Evolutionary conservation across 805 yeast genomes (phyloP).

Genomic region (Saccharomycopsis selenospora): DNA sequence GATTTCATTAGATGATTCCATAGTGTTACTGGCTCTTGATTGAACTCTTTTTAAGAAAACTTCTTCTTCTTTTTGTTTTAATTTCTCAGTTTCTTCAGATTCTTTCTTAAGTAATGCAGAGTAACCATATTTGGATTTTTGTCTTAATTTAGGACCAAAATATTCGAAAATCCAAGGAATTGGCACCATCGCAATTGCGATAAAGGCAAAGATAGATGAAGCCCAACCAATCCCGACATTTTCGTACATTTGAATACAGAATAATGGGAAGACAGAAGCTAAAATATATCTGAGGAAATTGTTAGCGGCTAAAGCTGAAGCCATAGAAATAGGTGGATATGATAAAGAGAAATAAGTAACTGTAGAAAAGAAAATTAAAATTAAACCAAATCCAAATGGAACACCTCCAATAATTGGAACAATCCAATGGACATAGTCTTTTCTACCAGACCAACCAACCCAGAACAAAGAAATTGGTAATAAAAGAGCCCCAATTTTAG

Average conservation of each 20-base stretch:
- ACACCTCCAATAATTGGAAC: constrained; percentile 71
- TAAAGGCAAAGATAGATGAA: constrained; percentile 53
- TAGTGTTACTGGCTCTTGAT: background rate
- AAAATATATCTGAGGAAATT: constrained; percentile 67
- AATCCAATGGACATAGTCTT: constrained; percentile 58
- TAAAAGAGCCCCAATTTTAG: constrained; percentile 59
- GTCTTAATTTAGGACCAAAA: constrained; percentile 53
- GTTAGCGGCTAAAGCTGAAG: constrained; percentile 88
- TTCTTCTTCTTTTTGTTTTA: constrained; percentile 10
- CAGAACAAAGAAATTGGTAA: constrained; percentile 68
- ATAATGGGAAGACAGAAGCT: constrained; percentile 78
- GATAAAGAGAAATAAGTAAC: constrained; percentile 62
- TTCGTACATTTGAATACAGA: constrained; percentile 76
- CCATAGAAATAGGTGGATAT: constrained; percentile 69
- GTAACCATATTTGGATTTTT: constrained; percentile 49
- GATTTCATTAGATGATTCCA: background rate
- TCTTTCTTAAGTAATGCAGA: constrained; percentile 10
- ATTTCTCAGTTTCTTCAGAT: constrained; percentile 6
- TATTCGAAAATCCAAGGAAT: constrained; percentile 63
- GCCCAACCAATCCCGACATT: constrained; percentile 77
- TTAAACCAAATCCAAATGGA: constrained; percentile 69
- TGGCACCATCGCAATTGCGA: constrained; percentile 63
- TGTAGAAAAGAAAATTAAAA: constrained; percentile 63
- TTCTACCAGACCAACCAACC: constrained; percentile 72
- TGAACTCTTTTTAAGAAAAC: background rate